A percentile compares a stretch with the other conserved stretches of the same genome.
phyloP scores from a whole-genome alignment of 2,329 filamentous ascomycete genomes.

The Aspergillus jensenii region DNA sequence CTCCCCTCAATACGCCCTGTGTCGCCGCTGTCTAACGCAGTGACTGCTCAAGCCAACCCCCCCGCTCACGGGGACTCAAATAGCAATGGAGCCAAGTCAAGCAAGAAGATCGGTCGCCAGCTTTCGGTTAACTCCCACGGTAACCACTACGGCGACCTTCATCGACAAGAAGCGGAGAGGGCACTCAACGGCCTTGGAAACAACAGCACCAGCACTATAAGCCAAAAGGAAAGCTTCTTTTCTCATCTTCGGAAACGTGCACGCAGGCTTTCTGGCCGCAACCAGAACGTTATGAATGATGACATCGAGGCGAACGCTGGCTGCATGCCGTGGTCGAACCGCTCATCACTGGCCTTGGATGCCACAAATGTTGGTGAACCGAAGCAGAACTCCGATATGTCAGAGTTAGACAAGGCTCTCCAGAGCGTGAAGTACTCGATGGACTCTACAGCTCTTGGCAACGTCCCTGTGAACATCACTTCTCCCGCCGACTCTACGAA shows the following conservation, averaged over 20 bases:
- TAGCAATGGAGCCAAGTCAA: constrained; percentile 56
- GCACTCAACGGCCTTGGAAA: constrained; percentile 75
- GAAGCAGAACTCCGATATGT: constrained; percentile 53
- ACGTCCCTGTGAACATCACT: constrained; percentile 37
- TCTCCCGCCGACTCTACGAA: constrained; percentile 34
- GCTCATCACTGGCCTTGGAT: constrained; percentile 80
- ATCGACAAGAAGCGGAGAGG: constrained; percentile 86
- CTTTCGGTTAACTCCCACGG: constrained; percentile 87
- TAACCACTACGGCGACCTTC: constrained; percentile 87
- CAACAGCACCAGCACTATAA: constrained; percentile 72
- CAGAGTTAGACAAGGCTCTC: constrained; percentile 61
- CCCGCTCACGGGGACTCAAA: constrained; percentile 50
- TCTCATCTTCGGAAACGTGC: constrained; percentile 94
- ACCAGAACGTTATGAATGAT: constrained; percentile 80
- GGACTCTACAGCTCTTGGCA: constrained; percentile 44
- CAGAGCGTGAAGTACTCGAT: constrained; percentile 61
- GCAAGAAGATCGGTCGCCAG: constrained; percentile 93
- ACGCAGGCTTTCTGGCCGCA: constrained; percentile 84
- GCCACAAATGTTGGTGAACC: constrained; percentile 50
- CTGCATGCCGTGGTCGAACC: constrained; percentile 84
- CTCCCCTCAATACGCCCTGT: constrained; percentile 91
- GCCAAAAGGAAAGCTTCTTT: constrained; percentile 94
- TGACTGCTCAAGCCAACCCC: constrained; percentile 82
- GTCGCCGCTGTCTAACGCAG: constrained; percentile 91
- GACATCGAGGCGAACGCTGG: constrained; percentile 92